These are phyloP conservation scores for Volvox africanus DNA, from an alignment of 139 green algal species.

Conservation along the genomic window DNA sequence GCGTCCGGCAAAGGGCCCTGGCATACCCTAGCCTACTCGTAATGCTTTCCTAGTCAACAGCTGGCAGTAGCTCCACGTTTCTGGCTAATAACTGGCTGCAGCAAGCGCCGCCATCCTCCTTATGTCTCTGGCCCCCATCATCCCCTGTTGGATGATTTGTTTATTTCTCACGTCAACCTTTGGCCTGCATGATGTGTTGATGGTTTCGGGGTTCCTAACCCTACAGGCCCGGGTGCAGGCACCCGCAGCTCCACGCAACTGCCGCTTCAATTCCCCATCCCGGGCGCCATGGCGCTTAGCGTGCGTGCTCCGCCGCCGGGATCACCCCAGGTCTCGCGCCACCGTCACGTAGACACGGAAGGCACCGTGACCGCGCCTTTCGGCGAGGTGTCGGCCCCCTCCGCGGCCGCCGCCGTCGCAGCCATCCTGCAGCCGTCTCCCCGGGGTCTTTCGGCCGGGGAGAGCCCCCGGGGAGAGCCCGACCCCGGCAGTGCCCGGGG, in stretches of 20 bases:
- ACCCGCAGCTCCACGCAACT: neutral
- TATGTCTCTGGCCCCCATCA: too few relatives aligned
- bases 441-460: neutral
- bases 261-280: neutral
- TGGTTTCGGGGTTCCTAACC: too few relatives aligned
- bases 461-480: neutral
- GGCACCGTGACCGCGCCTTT: neutral
- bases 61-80: too few relatives aligned
- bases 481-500: neutral
- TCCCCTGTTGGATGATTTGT: too few relatives aligned
- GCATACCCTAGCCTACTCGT: too few relatives aligned
- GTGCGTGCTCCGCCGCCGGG: constrained; percentile 1
- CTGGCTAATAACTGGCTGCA: too few relatives aligned
- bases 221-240: neutral
- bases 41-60: too few relatives aligned
- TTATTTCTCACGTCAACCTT: too few relatives aligned
- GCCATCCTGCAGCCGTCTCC: neutral
- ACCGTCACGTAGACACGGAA: neutral
- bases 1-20: too few relatives aligned
- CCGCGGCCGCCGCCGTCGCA: neutral
- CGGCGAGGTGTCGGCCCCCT: neutral
- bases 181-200: too few relatives aligned
- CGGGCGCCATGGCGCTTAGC: neutral
- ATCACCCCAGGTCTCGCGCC: neutral
- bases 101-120: too few relatives aligned